These are phyloP conservation scores for Ogataea hybrid DNA, from an alignment of 1,139 yeast genomes.

Conservation along the genomic window DNA sequence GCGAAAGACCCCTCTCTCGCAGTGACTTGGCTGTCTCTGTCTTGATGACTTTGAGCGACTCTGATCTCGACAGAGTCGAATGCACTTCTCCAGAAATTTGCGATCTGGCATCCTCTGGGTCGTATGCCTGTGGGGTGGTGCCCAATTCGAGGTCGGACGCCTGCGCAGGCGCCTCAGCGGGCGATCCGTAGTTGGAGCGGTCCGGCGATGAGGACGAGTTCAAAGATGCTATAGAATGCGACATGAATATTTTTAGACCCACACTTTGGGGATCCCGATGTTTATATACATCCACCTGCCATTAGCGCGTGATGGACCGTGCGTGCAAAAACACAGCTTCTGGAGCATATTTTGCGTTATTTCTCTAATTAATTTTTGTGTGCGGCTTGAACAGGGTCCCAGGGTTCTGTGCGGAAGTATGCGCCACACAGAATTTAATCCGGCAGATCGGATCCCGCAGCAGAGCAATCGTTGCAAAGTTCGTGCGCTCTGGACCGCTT, in stretches of 20 bases:
- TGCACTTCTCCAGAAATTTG: slow-evolving; percentile 35
- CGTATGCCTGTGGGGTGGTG: slow-evolving; percentile 31
- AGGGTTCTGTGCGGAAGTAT: not conserved
- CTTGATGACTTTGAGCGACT: slow-evolving; percentile 38
- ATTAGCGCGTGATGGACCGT: slow-evolving; percentile 6
- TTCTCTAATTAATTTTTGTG: slow-evolving; percentile 6
- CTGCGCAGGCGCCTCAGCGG: slow-evolving; percentile 1
- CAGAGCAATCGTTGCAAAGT: not conserved
- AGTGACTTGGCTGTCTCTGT: slow-evolving; percentile 74
- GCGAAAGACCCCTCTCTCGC: slow-evolving; percentile 57
- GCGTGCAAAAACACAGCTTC: not conserved
- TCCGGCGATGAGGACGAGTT: slow-evolving; percentile 22
- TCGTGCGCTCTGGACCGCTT: not conserved
- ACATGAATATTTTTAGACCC: slow-evolving; percentile 6
- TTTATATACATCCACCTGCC: not conserved
- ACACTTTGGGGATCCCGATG: not conserved
- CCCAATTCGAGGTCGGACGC: slow-evolving; percentile 14
- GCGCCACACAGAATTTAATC: slow-evolving; percentile 6
- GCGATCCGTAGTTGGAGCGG: slow-evolving; percentile 2
- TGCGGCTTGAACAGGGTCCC: slow-evolving; percentile 12
- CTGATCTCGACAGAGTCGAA: slow-evolving; percentile 33
- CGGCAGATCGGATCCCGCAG: slow-evolving; percentile 13
- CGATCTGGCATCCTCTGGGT: slow-evolving; percentile 46
- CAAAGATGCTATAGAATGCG: slow-evolving; percentile 18
- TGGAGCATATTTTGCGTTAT: slow-evolving; percentile 11